Evolutionary conservation across 495 filamentous ascomycete species (phyloP), one percentile per base, ranked within the genome.

Genomic region (Neohortaea acidophila): DNA sequence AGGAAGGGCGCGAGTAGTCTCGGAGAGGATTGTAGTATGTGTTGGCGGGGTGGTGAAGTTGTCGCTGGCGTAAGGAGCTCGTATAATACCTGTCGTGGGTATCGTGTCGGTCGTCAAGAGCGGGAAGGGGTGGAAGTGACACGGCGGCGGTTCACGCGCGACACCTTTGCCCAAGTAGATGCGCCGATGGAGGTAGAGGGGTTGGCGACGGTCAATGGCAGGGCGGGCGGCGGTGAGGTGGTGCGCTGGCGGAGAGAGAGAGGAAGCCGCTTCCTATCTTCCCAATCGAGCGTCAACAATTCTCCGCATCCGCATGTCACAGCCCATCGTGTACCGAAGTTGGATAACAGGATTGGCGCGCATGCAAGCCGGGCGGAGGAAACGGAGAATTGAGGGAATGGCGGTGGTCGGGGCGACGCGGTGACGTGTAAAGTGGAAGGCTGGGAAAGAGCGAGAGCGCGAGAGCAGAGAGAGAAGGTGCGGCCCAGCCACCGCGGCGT

Each of bases 51-150:
- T 52, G 45, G 46, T 57, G 59, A 54, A 68, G 70, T 63, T 72
- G 72, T 65, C 65, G 72, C 60, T 73, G 71, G 59, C 54, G 60
- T 51, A 65, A 52, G 47, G 57, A 60, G 44, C 63, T 67, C 59
- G 67, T 68, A 52, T 67, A 57, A 29, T 60, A 57, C n/a, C n/a
- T n/a, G 53, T 75, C 72, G 73, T 77, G 58, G 58, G 60, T 57
- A 59, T 76, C 73, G 72, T 77, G 33, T 21, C 28, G 40, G 34
- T 48, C 46, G 42, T 49, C 37, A 49, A 41, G 53, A 39, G 29
- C n/a, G 36, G 33, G 40, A 27, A 22, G 30, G 33, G 22, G 30
- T 35, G 42, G 28, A 32, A 32, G 41, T 31, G 52, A 51, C 56
- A 59, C 38, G 44, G 40, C 50, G 44, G 37, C 44, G 53, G 47